Conservation (phyloP, 257 asterid genomes). For the Fraxinus excelsior region DNA sequence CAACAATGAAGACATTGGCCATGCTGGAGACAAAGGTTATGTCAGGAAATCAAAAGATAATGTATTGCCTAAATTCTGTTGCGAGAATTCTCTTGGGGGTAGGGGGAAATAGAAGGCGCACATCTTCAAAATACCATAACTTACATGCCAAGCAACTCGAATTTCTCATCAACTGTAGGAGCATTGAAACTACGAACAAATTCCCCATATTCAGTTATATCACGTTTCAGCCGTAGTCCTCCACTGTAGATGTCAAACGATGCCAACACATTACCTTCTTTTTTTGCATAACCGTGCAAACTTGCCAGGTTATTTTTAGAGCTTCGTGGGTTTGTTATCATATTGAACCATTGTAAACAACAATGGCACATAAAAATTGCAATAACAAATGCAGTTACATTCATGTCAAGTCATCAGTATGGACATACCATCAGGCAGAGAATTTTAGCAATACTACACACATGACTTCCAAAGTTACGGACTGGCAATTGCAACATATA, state of each 20-base stretch:
- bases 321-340: neutral
- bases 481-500: conserved; percentile 14
- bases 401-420: neutral
- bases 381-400: neutral
- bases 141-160: conserved; percentile 94
- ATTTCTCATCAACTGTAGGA: conserved; percentile 97
- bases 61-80: neutral
- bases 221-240: conserved; percentile 97
- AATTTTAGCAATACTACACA: neutral
- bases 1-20: conserved; percentile 79
- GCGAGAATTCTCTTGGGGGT: neutral
- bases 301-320: neutral
- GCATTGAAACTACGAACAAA: conserved; percentile 94
- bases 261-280: neutral
- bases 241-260: conserved; percentile 57
- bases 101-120: conserved; percentile 10
- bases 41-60: conserved; percentile 19
- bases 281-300: neutral
- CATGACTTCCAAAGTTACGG: neutral
- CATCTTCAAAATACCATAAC: conserved; percentile 28
- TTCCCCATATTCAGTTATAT: conserved; percentile 97
- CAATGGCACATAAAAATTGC: neutral
- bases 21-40: conserved; percentile 48
- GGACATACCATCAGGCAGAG: neutral
- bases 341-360: neutral